These are phyloP conservation scores for Colletotrichum cordylinicola DNA, from an alignment of 2,329 filamentous ascomycete genomes.

Conservation along the genomic window DNA sequence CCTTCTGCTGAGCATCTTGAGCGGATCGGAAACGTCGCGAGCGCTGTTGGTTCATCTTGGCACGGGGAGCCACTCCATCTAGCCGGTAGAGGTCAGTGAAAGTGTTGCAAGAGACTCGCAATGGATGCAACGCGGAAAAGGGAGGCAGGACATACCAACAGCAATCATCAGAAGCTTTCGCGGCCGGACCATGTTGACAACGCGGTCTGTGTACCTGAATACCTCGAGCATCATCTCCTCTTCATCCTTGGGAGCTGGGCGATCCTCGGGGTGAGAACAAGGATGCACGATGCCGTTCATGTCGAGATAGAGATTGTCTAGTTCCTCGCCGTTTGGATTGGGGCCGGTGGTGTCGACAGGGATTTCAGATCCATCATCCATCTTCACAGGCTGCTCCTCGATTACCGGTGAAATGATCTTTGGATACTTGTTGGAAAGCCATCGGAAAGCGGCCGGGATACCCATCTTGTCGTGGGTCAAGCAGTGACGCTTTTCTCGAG, in stretches of 20 bases:
- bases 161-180: slow-evolving; percentile 97
- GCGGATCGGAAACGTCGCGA: slow-evolving; percentile 94
- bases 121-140: slow-evolving; percentile 13
- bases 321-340: slow-evolving; percentile 97
- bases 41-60: slow-evolving; percentile 99
- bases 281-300: slow-evolving; percentile 99
- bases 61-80: slow-evolving; percentile 96
- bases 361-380: slow-evolving; percentile 81
- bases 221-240: slow-evolving; percentile 99
- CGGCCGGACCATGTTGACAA: slow-evolving; percentile 98
- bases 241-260: slow-evolving; percentile 88
- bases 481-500: neutral
- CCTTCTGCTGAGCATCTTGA: slow-evolving; percentile 93
- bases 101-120: neutral
- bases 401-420: slow-evolving; percentile 94
- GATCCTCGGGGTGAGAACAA: slow-evolving; percentile 95
- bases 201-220: slow-evolving; percentile 97
- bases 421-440: slow-evolving; percentile 95
- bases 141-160: slow-evolving; percentile 68
- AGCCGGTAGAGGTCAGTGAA: neutral
- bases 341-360: slow-evolving; percentile 84
- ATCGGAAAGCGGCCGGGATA: slow-evolving; percentile 94
- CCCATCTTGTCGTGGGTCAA: slow-evolving; percentile 66
- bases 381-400: slow-evolving; percentile 80
- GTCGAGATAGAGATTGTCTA: slow-evolving; percentile 97